Conservation (phyloP, 371 early-diverging fungal species). For the Apophysomyces trapeziformis region DNA sequence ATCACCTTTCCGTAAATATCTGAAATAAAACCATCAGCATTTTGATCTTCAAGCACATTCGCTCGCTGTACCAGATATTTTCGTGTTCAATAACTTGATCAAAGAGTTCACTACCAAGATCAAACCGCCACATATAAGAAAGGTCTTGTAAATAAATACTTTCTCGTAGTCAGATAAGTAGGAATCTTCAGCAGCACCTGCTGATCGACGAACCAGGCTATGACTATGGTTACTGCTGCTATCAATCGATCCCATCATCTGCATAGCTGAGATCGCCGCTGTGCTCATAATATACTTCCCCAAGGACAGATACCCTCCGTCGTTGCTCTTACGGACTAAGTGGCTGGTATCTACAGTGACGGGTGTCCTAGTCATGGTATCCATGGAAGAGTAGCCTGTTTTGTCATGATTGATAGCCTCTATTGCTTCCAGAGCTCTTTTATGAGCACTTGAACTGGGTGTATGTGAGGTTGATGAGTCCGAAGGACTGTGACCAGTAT, state of each 20-base stretch:
- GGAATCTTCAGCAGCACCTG: conserved; percentile 20
- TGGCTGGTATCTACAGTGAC: background rate
- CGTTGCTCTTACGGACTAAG: background rate
- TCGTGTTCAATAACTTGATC: conserved; percentile 55
- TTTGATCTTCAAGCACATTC: background rate
- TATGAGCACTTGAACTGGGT: background rate
- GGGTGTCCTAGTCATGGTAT: background rate
- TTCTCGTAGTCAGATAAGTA: conserved; percentile 36
- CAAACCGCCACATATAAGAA: conserved; percentile 50
- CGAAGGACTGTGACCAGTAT: background rate
- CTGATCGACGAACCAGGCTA: conserved; percentile 22
- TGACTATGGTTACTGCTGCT: conserved; percentile 2
- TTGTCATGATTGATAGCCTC: conserved; percentile 13
- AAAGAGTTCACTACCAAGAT: conserved; percentile 49
- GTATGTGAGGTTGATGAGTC: background rate
- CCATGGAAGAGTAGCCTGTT: conserved; percentile 12
- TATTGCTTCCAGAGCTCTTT: conserved; percentile 19
- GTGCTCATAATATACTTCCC: conserved; percentile 20
- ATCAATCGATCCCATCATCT: conserved; percentile 12
- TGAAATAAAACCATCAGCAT: background rate
- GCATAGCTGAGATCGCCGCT: conserved; percentile 20
- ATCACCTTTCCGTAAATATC: conserved; percentile 54
- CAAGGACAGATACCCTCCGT: conserved; percentile 19
- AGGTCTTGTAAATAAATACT: conserved; percentile 52
- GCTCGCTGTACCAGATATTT: conserved; percentile 34